Base-by-base conservation (phyloP, 192 early-diverging fungal genomes). In the Coemansia sp. region DNA sequence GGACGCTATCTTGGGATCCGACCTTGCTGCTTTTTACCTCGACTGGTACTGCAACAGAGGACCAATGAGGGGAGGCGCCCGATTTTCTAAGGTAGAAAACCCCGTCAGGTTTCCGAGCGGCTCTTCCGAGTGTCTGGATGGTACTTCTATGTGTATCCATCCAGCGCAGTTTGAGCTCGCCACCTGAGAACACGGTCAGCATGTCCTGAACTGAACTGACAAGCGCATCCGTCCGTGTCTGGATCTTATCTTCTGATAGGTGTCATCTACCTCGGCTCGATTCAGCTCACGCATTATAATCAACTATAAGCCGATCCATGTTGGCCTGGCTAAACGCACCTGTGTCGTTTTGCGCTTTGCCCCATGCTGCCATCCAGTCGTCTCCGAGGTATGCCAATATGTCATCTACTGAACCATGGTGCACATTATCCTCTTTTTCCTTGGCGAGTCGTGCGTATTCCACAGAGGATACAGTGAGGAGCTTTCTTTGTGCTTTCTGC, bases 151-250 rank as follows among this genome's bases (percentile, higher is more conserved):
- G 58, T 12, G 37, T 40, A 19, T 60, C 58, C 16, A 19, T 8
- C 58, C 58, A 60, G 40, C 42, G 38, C 58, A 60, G 10, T 38
- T 32, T 15, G 42, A 12, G 48, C 48, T 50, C 48, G 48, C 48
- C 13, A n/a, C 58, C 26, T 37, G 3, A 13, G 0, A 6, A 13
- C 5, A 11, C 6, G 7, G 11, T 42, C 6, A 60, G 39, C 10
- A 8, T 41, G 32, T 6, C 23, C 15, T 60, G 5, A 15, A 60
- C 26, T 15, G 58, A 23, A 9, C 18, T 5, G 38, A 60, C 11
- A 39, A 60, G 58, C 42, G 58, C 5, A 60, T 50, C 9, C 0
- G 18, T 16, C 9, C 12, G 0, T n/a, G 15, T 16, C 18, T 50
- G 48, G 1, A 50, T 1, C 15, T 16, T 50, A 2, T n/a, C 16